Conservation (phyloP, 2,329 filamentous ascomycete species). For the Zopfia rhizophila region DNA sequence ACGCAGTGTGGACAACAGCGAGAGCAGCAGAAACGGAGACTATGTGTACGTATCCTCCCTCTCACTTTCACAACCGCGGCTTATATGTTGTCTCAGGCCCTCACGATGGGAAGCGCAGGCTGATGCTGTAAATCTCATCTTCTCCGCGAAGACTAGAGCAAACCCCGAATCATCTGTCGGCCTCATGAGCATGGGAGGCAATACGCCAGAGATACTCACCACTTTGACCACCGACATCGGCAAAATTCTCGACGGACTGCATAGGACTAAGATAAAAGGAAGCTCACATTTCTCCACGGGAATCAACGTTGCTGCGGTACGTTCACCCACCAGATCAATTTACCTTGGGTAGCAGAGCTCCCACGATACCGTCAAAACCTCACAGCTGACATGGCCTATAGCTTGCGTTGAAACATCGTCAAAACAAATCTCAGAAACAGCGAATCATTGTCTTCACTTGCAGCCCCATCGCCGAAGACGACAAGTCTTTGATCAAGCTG, state of each 20-base stretch:
- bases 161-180: conserved; percentile 98
- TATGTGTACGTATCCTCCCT: conserved; percentile 64
- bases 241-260: conserved; percentile 89
- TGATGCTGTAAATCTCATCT: conserved; percentile 93
- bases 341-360: too few relatives aligned
- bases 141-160: conserved; percentile 92
- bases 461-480: conserved; percentile 88
- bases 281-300: conserved; percentile 88
- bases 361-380: conserved; percentile 4
- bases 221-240: conserved; percentile 96
- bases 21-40: conserved; percentile 97
- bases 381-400: conserved; percentile 55
- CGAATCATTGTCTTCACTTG: conserved; percentile 97
- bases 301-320: conserved; percentile 92
- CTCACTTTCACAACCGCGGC: conserved; percentile 15
- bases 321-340: too few relatives aligned
- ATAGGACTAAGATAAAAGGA: conserved; percentile 86
- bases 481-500: conserved; percentile 87
- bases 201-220: conserved; percentile 95
- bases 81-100: conserved; percentile 67
- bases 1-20: conserved; percentile 91
- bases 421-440: conserved; percentile 96
- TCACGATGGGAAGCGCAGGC: conserved; percentile 96
- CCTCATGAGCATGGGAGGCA: conserved; percentile 98
- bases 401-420: conserved; percentile 96